A percentile compares a stretch with the other conserved stretches of the same genome.
Evolutionary conservation across 345 rosid genomes (phyloP).

Genomic region (Ailanthus altissimus): DNA sequence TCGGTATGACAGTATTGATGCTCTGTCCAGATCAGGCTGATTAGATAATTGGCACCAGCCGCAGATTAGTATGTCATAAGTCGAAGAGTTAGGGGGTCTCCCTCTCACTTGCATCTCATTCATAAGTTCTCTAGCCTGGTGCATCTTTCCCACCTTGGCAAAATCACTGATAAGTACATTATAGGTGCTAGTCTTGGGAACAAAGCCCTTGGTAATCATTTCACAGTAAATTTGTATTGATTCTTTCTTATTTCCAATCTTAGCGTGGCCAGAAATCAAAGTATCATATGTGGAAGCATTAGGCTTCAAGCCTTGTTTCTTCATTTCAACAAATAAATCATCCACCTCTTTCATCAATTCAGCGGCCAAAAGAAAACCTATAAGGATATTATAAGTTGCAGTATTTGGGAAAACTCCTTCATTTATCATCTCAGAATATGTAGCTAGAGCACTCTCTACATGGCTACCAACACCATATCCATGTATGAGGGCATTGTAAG

Average conservation of each 20-base stretch:
- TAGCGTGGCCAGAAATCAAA: slow-evolving; percentile 66
- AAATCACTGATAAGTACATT: slow-evolving; percentile 70
- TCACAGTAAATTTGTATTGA: slow-evolving; percentile 63
- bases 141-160: slow-evolving; percentile 69
- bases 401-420: slow-evolving; percentile 57
- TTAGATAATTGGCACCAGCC: slow-evolving; percentile 68
- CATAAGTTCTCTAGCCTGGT: slow-evolving; percentile 72
- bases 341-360: slow-evolving; percentile 53
- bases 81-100: slow-evolving; percentile 60
- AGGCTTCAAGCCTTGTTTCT: slow-evolving; percentile 54
- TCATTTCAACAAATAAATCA: slow-evolving; percentile 58
- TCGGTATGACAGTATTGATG: slow-evolving; percentile 44
- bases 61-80: slow-evolving; percentile 69
- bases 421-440: slow-evolving; percentile 54
- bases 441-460: slow-evolving; percentile 48
- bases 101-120: slow-evolving; percentile 75
- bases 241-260: slow-evolving; percentile 68
- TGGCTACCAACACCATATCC: slow-evolving; percentile 69
- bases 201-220: slow-evolving; percentile 73
- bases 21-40: slow-evolving; percentile 51
- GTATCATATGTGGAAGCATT: slow-evolving; percentile 67
- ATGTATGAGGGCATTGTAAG: slow-evolving; percentile 71
- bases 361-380: slow-evolving; percentile 55
- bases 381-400: slow-evolving; percentile 67
- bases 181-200: slow-evolving; percentile 74